phyloP scores from a whole-genome alignment of 2,329 filamentous ascomycete species.

The Aspergillus udagawae region DNA sequence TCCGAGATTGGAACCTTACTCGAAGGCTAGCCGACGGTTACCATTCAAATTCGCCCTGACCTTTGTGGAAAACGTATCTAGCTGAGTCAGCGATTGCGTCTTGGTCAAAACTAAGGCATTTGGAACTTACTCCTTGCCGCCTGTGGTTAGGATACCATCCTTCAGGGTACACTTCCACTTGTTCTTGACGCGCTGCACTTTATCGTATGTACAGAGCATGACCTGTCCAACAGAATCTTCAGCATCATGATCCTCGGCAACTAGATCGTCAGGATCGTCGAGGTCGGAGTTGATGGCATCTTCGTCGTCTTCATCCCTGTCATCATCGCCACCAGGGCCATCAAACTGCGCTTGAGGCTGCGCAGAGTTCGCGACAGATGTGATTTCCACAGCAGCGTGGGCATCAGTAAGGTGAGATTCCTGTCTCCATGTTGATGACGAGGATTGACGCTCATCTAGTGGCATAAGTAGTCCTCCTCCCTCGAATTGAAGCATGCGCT shows the following conservation, averaged over 20 bases:
- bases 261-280: conserved; percentile 85
- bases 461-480: conserved; percentile 45
- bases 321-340: conserved; percentile 46
- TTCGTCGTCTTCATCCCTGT: conserved; percentile 67
- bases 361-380: conserved; percentile 8
- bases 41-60: conserved; percentile 97
- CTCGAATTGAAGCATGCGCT: conserved; percentile 41
- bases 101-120: too few relatives aligned
- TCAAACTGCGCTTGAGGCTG: conserved; percentile 52
- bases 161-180: conserved; percentile 99
- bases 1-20: background rate
- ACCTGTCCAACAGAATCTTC: conserved; percentile 81
- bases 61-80: conserved; percentile 94
- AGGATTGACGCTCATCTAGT: conserved; percentile 34
- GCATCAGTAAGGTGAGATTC: conserved; percentile 12
- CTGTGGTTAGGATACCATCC: conserved; percentile 89
- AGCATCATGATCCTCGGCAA: conserved; percentile 79
- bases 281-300: conserved; percentile 98
- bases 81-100: conserved; percentile 21
- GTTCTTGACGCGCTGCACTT: conserved; percentile 98
- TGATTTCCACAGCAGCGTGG: conserved; percentile 11
- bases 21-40: conserved; percentile 38
- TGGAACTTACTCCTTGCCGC: conserved; percentile 74
- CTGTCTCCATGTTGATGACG: conserved; percentile 37
- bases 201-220: conserved; percentile 99